Percentiles rank a stretch among this genome's conserved stretches.
These are phyloP conservation scores for Fagus sylvatica DNA, from an alignment of 306 rosid species.

Conservation along the genomic window DNA sequence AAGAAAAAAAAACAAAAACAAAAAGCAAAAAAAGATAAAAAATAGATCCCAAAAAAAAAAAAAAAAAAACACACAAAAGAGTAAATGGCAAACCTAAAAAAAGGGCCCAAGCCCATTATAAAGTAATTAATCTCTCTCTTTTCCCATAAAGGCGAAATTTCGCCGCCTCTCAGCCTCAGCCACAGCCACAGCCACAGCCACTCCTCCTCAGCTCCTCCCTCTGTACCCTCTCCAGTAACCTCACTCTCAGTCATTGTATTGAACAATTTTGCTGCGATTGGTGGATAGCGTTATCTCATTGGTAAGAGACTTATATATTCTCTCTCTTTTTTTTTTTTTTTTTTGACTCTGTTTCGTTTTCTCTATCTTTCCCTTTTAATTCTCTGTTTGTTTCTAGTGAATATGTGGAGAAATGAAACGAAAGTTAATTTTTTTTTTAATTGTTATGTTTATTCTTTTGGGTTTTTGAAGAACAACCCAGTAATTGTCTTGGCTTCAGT, in stretches of 20 bases:
- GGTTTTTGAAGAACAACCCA: not conserved
- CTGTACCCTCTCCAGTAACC: slow-evolving; percentile 22
- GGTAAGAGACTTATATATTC: slow-evolving; percentile 16
- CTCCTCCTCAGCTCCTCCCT: slow-evolving; percentile 22
- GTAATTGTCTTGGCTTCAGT: not conserved
- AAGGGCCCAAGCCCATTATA: slow-evolving; percentile 25
- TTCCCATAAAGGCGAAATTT: slow-evolving; percentile 22
- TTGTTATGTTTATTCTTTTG: not conserved
- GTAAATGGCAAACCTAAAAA: not conserved
- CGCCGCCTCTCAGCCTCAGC: slow-evolving; percentile 46
- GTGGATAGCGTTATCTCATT: not conserved
- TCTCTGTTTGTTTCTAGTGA: not conserved
- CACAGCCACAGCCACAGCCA: slow-evolving; percentile 31
- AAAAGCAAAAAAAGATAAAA: too few relatives aligned
- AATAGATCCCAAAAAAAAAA: too few relatives aligned
- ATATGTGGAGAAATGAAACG: not conserved
- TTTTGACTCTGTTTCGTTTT: not conserved
- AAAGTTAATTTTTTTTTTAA: too few relatives aligned
- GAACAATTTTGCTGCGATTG: not conserved
- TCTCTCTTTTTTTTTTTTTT: not conserved
- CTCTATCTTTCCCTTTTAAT: not conserved
- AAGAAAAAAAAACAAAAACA: too few relatives aligned
- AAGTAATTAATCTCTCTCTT: not conserved
- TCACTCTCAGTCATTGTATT: not conserved
- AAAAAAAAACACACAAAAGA: too few relatives aligned